Evolutionary conservation across 2,329 filamentous ascomycete genomes (phyloP), one percentile per base, ranked within the genome.

Genomic region (Cladophialophora bantiana): DNA sequence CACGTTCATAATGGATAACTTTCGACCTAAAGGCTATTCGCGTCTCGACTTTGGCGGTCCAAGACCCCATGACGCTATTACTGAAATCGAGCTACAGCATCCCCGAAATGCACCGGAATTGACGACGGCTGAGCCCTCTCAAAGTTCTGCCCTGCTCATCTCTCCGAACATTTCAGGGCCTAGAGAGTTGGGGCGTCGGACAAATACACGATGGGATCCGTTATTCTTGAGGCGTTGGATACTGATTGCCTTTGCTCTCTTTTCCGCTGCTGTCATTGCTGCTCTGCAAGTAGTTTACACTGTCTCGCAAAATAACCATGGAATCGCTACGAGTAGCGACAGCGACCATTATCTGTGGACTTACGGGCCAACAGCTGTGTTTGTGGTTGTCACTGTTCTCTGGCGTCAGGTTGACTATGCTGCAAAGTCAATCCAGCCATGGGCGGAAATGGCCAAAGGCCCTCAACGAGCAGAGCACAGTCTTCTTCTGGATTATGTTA

Each of bases 401-500:
- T 71, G 69, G 69, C 67, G 67, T 26, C 69, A 71, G 36, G 67
- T 68, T 26, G 69, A 68, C 53, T 70, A 67, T 63, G 62, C 69
- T 6, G 61, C 67, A 13, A 69, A 71, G 53, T 69, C 67, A 32
- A 67, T 71, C 15, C 69, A 69, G 31, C 69, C 69, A 31, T 71
- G 67, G 67, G 67, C 69, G 34, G 67, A 70, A 45, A 65, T 69
- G 67, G 67, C 67, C 12, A 62, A 62, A 50, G 56, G 67, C 20
- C 67, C 67, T 15, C 64, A 67, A 42, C 58, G 65, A 13, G 67
- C 65, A n/a, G 57, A 54, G n/a, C 62, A 69, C 55, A 71, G 66
- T 36, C 63, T 71, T 55, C 54, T 71, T 7, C 40, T 71, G 18
- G 67, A 71, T 53, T 71, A 71, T 60, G 61, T 69, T 12, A 69